Conservation (phyloP, 768 basidiomycete genomes). For the Nidularia pulvinata region DNA sequence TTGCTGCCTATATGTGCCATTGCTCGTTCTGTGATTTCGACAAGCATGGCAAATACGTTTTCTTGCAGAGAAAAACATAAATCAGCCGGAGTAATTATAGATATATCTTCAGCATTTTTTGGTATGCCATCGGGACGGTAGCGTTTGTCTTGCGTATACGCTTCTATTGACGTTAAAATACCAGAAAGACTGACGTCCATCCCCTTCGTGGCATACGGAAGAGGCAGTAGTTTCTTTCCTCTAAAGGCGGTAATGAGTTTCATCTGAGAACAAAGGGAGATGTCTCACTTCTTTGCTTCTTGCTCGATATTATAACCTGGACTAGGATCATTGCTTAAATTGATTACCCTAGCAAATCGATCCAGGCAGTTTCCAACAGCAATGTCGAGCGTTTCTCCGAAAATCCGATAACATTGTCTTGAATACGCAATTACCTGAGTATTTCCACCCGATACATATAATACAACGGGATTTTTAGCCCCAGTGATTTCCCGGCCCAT, state of each 20-base stretch:
- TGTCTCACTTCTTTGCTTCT: conserved; percentile 80
- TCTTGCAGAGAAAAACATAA: conserved; percentile 97
- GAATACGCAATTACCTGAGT: conserved; percentile 99
- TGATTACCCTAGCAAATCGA: conserved; percentile 94
- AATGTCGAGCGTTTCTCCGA: conserved; percentile 98
- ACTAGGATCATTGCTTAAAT: conserved; percentile 92
- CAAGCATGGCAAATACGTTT: conserved; percentile 96
- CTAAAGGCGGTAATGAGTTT: conserved; percentile 33
- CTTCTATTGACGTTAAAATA: conserved; percentile 85
- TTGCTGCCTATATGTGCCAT: conserved; percentile 99
- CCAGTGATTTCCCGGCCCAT: conserved; percentile 97
- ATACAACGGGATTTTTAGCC: conserved; percentile 92
- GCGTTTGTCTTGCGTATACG: conserved; percentile 85
- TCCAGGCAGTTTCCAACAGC: conserved; percentile 99
- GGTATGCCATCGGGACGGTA: conserved; percentile 51
- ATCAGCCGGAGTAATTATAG: conserved; percentile 93
- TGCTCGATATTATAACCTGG: conserved; percentile 99
- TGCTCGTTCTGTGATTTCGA: conserved; percentile 98
- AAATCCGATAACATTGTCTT: conserved; percentile 95
- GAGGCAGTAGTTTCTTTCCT: conserved; percentile 76
- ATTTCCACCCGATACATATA: conserved; percentile 99
- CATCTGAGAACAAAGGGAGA: conserved; percentile 10
- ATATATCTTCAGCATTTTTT: conserved; percentile 43
- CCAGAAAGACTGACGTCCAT: conserved; percentile 99
- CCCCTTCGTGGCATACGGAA: conserved; percentile 97